Evolutionary conservation across 768 basidiomycete genomes (phyloP), one percentile per base, ranked within the genome.

Genomic region (Leccinum uliginosum): DNA sequence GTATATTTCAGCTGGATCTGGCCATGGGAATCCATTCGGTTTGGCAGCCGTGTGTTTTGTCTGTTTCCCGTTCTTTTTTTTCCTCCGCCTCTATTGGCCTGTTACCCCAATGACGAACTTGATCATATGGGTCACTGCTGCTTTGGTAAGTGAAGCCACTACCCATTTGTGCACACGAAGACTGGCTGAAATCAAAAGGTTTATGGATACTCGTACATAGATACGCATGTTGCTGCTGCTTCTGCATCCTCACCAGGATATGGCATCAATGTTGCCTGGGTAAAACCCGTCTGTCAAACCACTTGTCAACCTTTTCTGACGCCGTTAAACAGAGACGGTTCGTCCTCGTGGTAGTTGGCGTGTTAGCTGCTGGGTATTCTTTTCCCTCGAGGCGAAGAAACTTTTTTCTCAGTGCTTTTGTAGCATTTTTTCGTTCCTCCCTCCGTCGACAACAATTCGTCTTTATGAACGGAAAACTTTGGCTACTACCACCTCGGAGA

Each of bases 361-460:
- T 93, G 17, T 73, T 80, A 5, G 86, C 86, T 14, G 92, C 92
- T 3, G 91, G 89, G 90, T 87, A 69, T 60, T 80, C 69, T 10
- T 43, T 35, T 4, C 3, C 3, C 15, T 47, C 10, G 0, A 3
- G 1, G 11, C 17, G 4, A n/a, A 49, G 1, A 3, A 11, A 2
- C 44, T 51, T 14, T 34, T 10, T 59, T 45, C 15, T 67, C 26
- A 63, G 32, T 11, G 1, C 11, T 56, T 29, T 54, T 29, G 1
- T 61, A 86, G 88, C 59, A 68, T 89, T n/a, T 78, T 84, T 62
- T 91, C 83, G 9, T 84, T 83, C 75, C 74, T 85, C 19, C 89
- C 83, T n/a, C 87, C 84, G n/a, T 80, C 85, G 0, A 87, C 82
- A 1, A 89, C 91, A 0, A 83, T 91, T 35, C 83, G 91, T 5